Base-by-base conservation (phyloP, 441 rosid species). In the Raphanus hybrid region DNA sequence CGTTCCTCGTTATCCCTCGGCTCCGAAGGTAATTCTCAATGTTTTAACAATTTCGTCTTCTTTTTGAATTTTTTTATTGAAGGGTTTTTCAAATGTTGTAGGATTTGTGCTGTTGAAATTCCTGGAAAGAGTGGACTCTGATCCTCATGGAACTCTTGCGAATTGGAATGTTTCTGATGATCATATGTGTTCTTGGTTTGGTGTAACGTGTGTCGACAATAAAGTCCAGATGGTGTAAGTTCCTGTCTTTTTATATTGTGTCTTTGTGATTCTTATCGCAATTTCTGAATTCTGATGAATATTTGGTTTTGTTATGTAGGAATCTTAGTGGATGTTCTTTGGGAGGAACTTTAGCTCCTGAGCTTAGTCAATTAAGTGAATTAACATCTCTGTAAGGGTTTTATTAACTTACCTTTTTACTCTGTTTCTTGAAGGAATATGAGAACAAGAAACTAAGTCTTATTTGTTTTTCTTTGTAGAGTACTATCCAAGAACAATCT, bases 161-260 rank as follows among this genome's bases (percentile, higher is more conserved):
- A 84, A 87, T 73, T 93, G 98, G 98, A 82, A 84, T 81, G 73
- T 64, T 4, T 70, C 80, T 48, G 88, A 89, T 54, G 64, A 45
- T 16, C 80, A 82, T 73, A 85, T 90, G 4, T 93, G 98, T 74
- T 67, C 45, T 55, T 93, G 98, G 98, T 79, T 73, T 14, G 92
- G 93, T 12, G 86, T 94, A 70, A 82, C 75, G 14, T 94, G 97
- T 71, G 85, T 75, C 26, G 83, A 82, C 23, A 84, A 84, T 70
- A 75, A 85, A 85, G 98, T 92, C 72, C 83, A 85, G 41, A 80
- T 70, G 67, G 83, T 93, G 98, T 93, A 86, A 86, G 97, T 87
- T 59, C 60, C 10, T 35, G 23, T 35, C 8, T 14, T 7, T 7
- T 29, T 15, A 3, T 3, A 5, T 63, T 8, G 18, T 74, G 32